Evolutionary conservation across 2,329 filamentous ascomycete genomes (phyloP).

Genomic region (Aspergillus ruber): DNA sequence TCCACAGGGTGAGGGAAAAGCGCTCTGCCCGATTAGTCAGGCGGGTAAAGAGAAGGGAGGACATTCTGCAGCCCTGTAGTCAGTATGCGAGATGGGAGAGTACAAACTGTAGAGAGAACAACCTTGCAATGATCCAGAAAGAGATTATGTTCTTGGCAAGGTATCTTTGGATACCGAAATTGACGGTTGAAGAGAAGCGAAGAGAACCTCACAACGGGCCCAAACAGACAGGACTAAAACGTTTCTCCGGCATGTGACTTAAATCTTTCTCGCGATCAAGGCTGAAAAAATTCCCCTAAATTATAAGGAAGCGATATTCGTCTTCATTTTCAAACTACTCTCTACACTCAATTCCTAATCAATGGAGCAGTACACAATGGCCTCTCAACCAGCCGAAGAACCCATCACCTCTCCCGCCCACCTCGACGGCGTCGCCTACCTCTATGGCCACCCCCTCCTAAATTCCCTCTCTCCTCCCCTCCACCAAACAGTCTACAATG

Average conservation of each 20-base stretch:
- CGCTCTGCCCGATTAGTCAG: background rate
- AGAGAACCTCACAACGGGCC: too few species aligned
- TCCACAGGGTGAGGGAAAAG: background rate
- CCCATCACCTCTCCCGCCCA: slow-evolving; percentile 27
- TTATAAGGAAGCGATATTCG: background rate
- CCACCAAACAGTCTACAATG: slow-evolving; percentile 49
- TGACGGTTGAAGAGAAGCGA: too few species aligned
- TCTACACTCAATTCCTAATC: background rate
- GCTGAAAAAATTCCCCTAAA: background rate
- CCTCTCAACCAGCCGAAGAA: slow-evolving; percentile 20
- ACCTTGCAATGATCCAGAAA: background rate
- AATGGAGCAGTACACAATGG: slow-evolving; percentile 9
- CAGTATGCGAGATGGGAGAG: background rate
- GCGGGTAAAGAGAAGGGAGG: background rate
- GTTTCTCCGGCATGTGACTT: background rate
- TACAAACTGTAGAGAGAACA: background rate
- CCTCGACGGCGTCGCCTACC: slow-evolving; percentile 47
- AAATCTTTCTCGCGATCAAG: too few species aligned
- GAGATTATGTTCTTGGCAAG: background rate
- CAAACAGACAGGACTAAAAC: slow-evolving; percentile 1
- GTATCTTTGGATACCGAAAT: too few species aligned
- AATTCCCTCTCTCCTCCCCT: slow-evolving; percentile 52
- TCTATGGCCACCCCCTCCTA: slow-evolving; percentile 51
- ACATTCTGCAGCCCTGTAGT: background rate
- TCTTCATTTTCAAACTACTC: background rate